Conservation (phyloP, 1,139 yeast genomes). For the Pichia sp. region DNA sequence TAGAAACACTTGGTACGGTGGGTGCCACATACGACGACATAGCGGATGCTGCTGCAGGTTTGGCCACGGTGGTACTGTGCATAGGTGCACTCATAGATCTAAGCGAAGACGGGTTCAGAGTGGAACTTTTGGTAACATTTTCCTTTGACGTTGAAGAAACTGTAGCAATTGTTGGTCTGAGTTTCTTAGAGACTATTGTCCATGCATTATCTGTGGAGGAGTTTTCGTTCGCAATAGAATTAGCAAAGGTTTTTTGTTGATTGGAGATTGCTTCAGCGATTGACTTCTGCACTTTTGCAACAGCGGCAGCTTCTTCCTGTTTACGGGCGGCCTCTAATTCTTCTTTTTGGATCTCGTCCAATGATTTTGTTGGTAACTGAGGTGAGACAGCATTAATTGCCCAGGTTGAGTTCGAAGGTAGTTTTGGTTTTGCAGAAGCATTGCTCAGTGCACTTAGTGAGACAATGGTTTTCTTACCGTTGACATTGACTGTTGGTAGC, state of each 20-base stretch:
- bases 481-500: slow-evolving; percentile 10
- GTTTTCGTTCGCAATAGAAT: slow-evolving; percentile 28
- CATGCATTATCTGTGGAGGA: slow-evolving; percentile 35
- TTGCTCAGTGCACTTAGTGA: slow-evolving; percentile 7
- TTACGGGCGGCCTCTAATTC: slow-evolving; percentile 25
- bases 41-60: background rate
- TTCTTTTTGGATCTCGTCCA: slow-evolving; percentile 30
- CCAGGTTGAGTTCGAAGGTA: slow-evolving; percentile 43
- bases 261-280: slow-evolving; percentile 21
- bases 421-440: background rate
- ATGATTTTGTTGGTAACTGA: slow-evolving; percentile 22
- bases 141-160: slow-evolving; percentile 20
- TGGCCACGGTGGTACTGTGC: background rate
- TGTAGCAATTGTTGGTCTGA: slow-evolving; percentile 25
- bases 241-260: slow-evolving; percentile 33
- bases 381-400: slow-evolving; percentile 29
- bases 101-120: slow-evolving; percentile 22
- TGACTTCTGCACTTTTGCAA: slow-evolving; percentile 13
- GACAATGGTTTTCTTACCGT: slow-evolving; percentile 14
- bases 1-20: slow-evolving; percentile 6
- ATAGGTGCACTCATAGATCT: slow-evolving; percentile 30
- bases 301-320: slow-evolving; percentile 20
- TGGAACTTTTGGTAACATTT: slow-evolving; percentile 9
- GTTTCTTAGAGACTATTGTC: slow-evolving; percentile 42
- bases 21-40: slow-evolving; percentile 25